Conservation (phyloP, 257 asterid genomes). For the Solanum acaule region DNA sequence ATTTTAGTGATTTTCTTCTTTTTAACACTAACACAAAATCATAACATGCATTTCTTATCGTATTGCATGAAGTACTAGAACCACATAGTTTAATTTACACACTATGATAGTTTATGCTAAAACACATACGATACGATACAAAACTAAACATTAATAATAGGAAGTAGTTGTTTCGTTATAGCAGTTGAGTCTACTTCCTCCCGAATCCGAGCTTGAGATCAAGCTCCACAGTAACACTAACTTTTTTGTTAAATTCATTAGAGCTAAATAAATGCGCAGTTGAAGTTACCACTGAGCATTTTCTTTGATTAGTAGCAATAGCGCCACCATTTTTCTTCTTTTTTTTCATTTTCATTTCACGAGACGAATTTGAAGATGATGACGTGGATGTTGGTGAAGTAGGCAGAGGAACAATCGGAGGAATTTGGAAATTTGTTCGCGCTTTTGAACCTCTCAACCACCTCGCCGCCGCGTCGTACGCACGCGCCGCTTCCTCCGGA, state of each 20-base stretch:
- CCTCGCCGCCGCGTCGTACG: slow-evolving; percentile 90
- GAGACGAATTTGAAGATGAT: slow-evolving; percentile 6
- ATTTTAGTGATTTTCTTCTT: background rate
- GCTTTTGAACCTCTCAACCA: slow-evolving; percentile 69
- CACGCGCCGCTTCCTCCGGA: slow-evolving; percentile 87
- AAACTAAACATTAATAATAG: background rate
- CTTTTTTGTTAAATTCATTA: background rate
- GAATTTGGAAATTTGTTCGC: slow-evolving; percentile 53
- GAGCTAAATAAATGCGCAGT: slow-evolving; percentile 47
- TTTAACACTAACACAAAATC: background rate
- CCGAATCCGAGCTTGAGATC: slow-evolving; percentile 26
- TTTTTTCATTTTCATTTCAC: background rate
- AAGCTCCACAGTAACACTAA: slow-evolving; percentile 39
- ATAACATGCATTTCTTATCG: background rate
- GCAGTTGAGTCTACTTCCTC: background rate
- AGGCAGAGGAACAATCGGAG: slow-evolving; percentile 36
- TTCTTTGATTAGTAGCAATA: slow-evolving; percentile 3
- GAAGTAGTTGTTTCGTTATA: background rate
- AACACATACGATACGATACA: background rate
- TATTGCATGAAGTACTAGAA: no score
- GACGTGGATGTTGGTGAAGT: slow-evolving; percentile 3
- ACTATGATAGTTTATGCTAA: background rate
- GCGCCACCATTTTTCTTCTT: background rate
- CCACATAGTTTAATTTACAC: background rate
- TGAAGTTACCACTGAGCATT: slow-evolving; percentile 56